Evolutionary conservation across 2,329 filamentous ascomycete species (phyloP).

Genomic region (Colletotrichum spinosum): DNA sequence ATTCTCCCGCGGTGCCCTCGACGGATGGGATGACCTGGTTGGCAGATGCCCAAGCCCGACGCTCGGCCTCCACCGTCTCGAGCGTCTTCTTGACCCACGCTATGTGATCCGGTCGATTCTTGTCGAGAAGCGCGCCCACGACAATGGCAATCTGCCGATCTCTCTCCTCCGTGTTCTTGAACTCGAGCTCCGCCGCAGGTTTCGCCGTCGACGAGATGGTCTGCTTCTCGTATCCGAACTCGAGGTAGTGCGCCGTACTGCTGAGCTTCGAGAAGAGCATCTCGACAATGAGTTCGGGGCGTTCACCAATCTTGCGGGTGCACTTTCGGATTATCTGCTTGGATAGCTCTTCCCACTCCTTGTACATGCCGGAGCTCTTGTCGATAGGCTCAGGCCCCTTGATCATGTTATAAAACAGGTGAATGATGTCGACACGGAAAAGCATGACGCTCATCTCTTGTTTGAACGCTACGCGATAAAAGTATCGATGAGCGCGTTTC

Average conservation of each 20-base stretch:
- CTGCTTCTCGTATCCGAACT: constrained; percentile 90
- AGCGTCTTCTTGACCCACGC: constrained; percentile 84
- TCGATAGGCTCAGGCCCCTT: constrained; percentile 86
- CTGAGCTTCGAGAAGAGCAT: constrained; percentile 95
- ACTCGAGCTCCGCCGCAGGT: constrained; percentile 84
- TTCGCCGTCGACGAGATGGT: constrained; percentile 68
- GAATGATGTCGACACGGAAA: constrained; percentile 90
- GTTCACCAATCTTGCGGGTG: constrained; percentile 85
- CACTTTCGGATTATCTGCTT: constrained; percentile 86
- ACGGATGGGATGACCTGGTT: constrained; percentile 68
- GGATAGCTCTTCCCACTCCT: constrained; percentile 91
- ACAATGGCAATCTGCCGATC: constrained; percentile 83
- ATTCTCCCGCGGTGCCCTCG: constrained; percentile 34
- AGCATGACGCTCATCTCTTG: constrained; percentile 90
- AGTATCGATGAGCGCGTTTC: constrained; percentile 92
- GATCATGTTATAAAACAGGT: constrained; percentile 89
- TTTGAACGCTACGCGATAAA: constrained; percentile 95
- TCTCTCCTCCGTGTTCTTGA: constrained; percentile 76
- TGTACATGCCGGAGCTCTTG: constrained; percentile 73
- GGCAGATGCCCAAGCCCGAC: constrained; percentile 81
- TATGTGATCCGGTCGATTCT: constrained; percentile 80
- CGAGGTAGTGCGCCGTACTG: constrained; percentile 85
- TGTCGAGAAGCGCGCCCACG: constrained; percentile 83
- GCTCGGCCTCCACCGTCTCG: constrained; percentile 74
- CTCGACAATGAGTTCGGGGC: constrained; percentile 88